Evolutionary conservation across 768 basidiomycete species (phyloP).

Genomic region (Kwoniella pini): DNA sequence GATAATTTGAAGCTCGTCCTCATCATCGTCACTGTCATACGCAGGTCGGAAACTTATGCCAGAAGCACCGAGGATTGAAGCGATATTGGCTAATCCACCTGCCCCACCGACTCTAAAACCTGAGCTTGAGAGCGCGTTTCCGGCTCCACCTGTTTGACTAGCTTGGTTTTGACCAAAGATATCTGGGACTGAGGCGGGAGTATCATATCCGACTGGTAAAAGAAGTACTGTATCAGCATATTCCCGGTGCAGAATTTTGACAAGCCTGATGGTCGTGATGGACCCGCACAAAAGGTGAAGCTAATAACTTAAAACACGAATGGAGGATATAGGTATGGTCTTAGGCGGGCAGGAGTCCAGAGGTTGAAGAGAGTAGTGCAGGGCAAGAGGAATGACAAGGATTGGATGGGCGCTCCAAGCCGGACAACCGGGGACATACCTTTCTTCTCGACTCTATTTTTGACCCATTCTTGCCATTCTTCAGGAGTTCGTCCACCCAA

Average conservation of each 20-base stretch:
- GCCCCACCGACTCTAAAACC: conserved; percentile 54
- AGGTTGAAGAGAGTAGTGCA: too few relatives aligned
- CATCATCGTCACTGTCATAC: conserved; percentile 60
- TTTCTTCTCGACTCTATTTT: conserved; percentile 71
- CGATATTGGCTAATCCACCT: conserved; percentile 59
- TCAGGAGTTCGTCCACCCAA: conserved; percentile 83
- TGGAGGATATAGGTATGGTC: too few relatives aligned
- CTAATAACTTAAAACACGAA: too few relatives aligned
- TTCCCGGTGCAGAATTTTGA: too few relatives aligned
- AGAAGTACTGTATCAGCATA: background rate
- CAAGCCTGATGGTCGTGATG: too few relatives aligned
- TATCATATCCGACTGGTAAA: conserved; percentile 66
- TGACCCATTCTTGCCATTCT: conserved; percentile 90
- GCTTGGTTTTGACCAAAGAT: conserved; percentile 56
- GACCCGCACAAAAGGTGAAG: too few relatives aligned
- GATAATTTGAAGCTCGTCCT: conserved; percentile 62
- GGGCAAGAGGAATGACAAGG: too few relatives aligned
- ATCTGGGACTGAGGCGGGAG: conserved; percentile 73
- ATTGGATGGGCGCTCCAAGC: too few relatives aligned
- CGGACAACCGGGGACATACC: conserved; percentile 30
- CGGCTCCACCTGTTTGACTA: background rate
- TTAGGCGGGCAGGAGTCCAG: too few relatives aligned
- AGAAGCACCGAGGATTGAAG: conserved; percentile 63
- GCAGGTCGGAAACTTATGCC: conserved; percentile 70
- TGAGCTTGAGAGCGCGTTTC: conserved; percentile 34